Evolutionary conservation across 129 eudicot genomes (phyloP), one percentile per base, ranked within the genome.

Genomic region (Ambrosia artemisiifolia): DNA sequence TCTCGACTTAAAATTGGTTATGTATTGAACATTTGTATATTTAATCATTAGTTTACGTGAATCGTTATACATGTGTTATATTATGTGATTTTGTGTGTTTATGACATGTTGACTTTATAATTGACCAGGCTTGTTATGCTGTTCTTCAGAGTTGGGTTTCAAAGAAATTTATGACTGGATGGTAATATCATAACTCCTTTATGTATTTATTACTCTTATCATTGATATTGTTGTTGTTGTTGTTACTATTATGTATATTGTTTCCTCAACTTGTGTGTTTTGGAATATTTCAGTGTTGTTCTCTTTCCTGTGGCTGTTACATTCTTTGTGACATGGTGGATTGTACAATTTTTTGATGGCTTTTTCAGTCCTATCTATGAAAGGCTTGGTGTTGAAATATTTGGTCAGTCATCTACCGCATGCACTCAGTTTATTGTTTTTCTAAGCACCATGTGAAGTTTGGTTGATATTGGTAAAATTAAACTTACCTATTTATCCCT

Each of bases 131-230:
- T 79, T 88, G 95, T 82, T 91, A 88, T 85, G 95, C 89, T 79
- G 95, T 91, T 82, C 97, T 91, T 65, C 97, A 91, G 65, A 91
- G 96, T 79, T 91, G 97, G 97, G 95, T 86, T 47, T 91, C 97
- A 40, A 88, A 86, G 89, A 91, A 91, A 81, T 91, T 91, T 61
- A 91, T 91, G 97, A 91, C 97, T 42, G 97, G 97, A 91, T 88
- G 95, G 97, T 91, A 86, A 24, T 49, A 16, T 40, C 59, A 11
- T 42, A 33, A 64, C 48, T 34, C 47, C 24, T 19, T 1, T 61
- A 28, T 56, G 67, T 68, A 44, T 59, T 16, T 24, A 16, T 40
- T 28, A 12, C 11, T 24, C 12, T 51, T 50, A 34, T 57, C 30
- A 44, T 42, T 72, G 5, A 18, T 7, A 3, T 12, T 16, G 4